These are phyloP conservation scores for Pseudogymnoascus sp. DNA, from an alignment of 2,329 filamentous ascomycete genomes.

Conservation along the genomic window DNA sequence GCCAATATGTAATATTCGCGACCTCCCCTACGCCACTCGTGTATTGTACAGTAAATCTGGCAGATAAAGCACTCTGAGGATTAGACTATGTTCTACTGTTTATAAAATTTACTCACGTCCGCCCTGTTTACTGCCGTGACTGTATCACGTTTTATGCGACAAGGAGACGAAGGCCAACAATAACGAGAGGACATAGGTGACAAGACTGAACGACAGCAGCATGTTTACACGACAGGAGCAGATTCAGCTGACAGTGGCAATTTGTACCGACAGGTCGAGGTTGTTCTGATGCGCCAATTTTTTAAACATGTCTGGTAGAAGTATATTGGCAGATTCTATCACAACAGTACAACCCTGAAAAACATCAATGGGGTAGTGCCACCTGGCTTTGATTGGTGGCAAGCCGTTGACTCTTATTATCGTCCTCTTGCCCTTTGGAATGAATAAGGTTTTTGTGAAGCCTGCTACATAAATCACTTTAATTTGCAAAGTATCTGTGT, in stretches of 20 bases:
- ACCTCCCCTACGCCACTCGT: background rate
- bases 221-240: background rate
- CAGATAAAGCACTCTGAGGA: too few species aligned
- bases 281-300: too few species aligned
- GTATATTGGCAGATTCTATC: too few species aligned
- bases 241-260: background rate
- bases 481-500: background rate
- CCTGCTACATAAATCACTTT: background rate
- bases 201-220: background rate
- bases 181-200: background rate
- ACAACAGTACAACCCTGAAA: too few species aligned
- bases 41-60: background rate
- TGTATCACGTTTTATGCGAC: background rate
- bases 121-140: background rate
- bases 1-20: background rate
- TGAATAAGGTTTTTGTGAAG: background rate
- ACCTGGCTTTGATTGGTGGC: background rate
- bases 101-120: background rate
- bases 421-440: background rate
- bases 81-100: background rate
- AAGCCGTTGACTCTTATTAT: background rate
- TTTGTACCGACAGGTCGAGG: too few species aligned
- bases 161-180: background rate
- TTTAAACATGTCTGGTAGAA: too few species aligned
- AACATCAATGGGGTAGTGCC: too few species aligned